These are phyloP conservation scores for Marasmius sp. DNA, from an alignment of 1,284 basidiomycete species.

Conservation along the genomic window DNA sequence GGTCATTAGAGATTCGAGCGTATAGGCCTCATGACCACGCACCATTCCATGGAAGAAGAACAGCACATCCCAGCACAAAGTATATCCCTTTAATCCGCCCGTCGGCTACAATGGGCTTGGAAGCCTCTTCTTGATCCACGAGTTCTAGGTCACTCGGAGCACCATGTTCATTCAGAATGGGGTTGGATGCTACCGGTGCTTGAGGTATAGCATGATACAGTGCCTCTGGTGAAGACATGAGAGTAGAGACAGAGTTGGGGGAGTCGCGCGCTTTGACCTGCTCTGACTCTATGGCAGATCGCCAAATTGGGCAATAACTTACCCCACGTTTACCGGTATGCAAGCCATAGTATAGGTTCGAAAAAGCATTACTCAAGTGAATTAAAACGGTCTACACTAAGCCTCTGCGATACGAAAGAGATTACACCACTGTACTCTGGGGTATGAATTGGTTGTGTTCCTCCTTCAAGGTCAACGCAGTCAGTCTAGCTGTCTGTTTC, in stretches of 20 bases:
- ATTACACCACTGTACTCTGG: background rate
- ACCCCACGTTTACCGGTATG: background rate
- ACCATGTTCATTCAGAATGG: slow-evolving; percentile 27
- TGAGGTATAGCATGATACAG: slow-evolving; percentile 41
- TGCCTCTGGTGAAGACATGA: slow-evolving; percentile 30
- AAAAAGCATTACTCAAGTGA: background rate
- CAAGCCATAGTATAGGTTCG: background rate
- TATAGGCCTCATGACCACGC: slow-evolving; percentile 20
- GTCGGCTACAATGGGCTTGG: slow-evolving; percentile 33
- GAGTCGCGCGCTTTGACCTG: background rate
- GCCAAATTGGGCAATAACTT: background rate
- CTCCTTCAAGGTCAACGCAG: slow-evolving; percentile 56
- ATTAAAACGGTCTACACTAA: background rate
- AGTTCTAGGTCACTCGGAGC: slow-evolving; percentile 5
- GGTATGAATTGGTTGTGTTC: slow-evolving; percentile 73
- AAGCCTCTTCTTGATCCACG: slow-evolving; percentile 10
- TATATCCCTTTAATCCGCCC: slow-evolving; percentile 57
- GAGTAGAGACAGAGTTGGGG: slow-evolving; percentile 18
- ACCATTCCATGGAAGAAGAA: slow-evolving; percentile 83
- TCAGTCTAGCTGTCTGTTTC: slow-evolving; percentile 64
- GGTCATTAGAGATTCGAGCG: slow-evolving; percentile 8
- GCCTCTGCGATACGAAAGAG: background rate
- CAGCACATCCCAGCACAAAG: slow-evolving; percentile 71
- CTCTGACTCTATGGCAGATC: background rate
- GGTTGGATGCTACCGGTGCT: slow-evolving; percentile 25